Evolutionary conservation across 805 yeast genomes (phyloP), one percentile per base, ranked within the genome.

Genomic region (Nakazawaea molendinolei): DNA sequence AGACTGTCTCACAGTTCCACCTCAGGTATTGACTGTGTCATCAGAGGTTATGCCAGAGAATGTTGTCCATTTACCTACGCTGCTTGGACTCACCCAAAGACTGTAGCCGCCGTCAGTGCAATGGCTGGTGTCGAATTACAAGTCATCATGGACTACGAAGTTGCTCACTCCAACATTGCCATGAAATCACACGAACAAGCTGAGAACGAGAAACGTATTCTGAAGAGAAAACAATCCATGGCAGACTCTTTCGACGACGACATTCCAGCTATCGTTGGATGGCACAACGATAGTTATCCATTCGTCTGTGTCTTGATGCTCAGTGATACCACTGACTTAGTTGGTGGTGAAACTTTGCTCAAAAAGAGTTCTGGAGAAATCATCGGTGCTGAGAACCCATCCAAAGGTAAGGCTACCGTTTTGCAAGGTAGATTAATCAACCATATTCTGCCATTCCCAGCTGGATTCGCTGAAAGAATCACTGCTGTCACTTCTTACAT

Each of bases 241-340:
- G 40, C 42, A 7, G 46, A 45, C 31, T 46, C 45, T 15, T 38
- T 38, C 35, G 52, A 53, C 23, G 54, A 50, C 5, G 65, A 67
- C 27, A 61, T 71, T 33, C 74, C 75, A 9, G 79, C 76, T 16
- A 64, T 74, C 28, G 78, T 74, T 23, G 72, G 74, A 21, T 76
- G 83, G 83, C 82, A 76, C 58, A 52, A 60, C 36, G 83, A 76
- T 49, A 66, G 76, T n/a, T 74, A 73, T 38, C 81, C 80, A 12
- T 74, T 73, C 49, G 81, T 75, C 14, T 76, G 80, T 53, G 82
- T 76, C 12, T 60, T 75, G 42, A 76, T 76, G 83, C 49, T 76
- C 30, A 67, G 75, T 21, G 80, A 75, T 48, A 76, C 82, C 7
- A 44, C 67, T 3, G 54, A 61, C 30, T 74, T 75, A 80, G 58